Conservation (phyloP, 2,329 filamentous ascomycete genomes). For the Huntiella decipiens region DNA sequence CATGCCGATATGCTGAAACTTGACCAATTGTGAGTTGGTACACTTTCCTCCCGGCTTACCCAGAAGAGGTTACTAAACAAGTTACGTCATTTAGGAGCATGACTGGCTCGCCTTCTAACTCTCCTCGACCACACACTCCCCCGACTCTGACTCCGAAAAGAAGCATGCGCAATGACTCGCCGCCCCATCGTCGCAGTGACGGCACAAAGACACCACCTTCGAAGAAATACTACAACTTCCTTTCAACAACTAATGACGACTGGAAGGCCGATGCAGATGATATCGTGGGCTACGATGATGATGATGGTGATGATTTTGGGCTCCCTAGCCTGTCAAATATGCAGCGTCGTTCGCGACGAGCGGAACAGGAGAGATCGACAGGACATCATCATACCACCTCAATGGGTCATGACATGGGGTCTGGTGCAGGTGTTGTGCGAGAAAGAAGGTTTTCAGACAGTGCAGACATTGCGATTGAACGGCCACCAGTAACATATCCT, state of each 20-base stretch:
- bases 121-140: constrained; percentile 53
- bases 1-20: constrained; percentile 89
- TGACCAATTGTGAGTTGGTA: constrained; percentile 45
- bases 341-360: constrained; percentile 48
- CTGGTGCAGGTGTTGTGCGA: constrained; percentile 19
- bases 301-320: constrained; percentile 88
- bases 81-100: constrained; percentile 2
- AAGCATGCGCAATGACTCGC: constrained; percentile 27
- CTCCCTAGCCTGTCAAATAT: constrained; percentile 82
- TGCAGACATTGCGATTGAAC: constrained; percentile 83
- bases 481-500: constrained; percentile 66
- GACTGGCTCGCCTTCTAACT: constrained; percentile 15
- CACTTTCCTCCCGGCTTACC: neutral
- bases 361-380: constrained; percentile 13
- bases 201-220: constrained; percentile 43
- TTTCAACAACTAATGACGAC: constrained; percentile 64
- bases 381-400: constrained; percentile 1
- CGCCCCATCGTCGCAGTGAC: constrained; percentile 33
- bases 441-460: constrained; percentile 59
- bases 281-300: constrained; percentile 57
- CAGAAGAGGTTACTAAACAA: neutral
- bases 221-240: constrained; percentile 60
- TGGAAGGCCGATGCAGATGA: constrained; percentile 65
- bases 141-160: constrained; percentile 30
- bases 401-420: neutral